These are phyloP conservation scores for Verticillium isaacii DNA, from an alignment of 2,329 filamentous ascomycete species.

Conservation along the genomic window DNA sequence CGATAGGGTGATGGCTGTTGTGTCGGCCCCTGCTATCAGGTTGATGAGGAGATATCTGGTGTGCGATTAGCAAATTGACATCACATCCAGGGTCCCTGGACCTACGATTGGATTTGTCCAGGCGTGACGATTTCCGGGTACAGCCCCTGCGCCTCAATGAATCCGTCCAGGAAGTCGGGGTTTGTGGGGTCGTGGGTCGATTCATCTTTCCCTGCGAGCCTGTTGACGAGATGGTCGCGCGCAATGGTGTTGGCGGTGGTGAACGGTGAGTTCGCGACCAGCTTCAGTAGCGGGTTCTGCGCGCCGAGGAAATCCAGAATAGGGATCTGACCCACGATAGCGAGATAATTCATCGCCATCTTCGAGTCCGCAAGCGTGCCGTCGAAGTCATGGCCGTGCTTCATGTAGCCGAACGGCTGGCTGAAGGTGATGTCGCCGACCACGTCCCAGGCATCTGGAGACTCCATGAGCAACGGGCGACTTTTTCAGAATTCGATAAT, in stretches of 20 bases:
- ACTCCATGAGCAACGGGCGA: neutral
- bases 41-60: neutral
- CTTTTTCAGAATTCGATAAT: neutral
- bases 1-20: conserved; percentile 55
- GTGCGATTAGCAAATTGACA: neutral
- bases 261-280: conserved; percentile 15
- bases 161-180: conserved; percentile 26
- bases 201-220: conserved; percentile 13
- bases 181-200: conserved; percentile 7
- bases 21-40: conserved; percentile 53
- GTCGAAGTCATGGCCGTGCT: conserved; percentile 44
- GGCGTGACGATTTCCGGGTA: conserved; percentile 19
- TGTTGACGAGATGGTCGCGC: neutral
- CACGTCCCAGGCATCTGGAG: conserved; percentile 34
- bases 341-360: conserved; percentile 41
- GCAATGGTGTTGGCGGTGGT: conserved; percentile 19
- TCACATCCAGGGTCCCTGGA: neutral
- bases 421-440: conserved; percentile 48
- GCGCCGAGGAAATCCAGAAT: conserved; percentile 42
- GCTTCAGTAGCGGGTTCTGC: conserved; percentile 39
- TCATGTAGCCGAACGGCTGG: conserved; percentile 47
- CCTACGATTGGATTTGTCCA: neutral
- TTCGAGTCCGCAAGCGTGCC: conserved; percentile 46
- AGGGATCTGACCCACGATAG: conserved; percentile 46
- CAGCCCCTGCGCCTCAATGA: conserved; percentile 25